phyloP scores from a whole-genome alignment of 2,329 filamentous ascomycete species.

The Botrytis aclada region DNA sequence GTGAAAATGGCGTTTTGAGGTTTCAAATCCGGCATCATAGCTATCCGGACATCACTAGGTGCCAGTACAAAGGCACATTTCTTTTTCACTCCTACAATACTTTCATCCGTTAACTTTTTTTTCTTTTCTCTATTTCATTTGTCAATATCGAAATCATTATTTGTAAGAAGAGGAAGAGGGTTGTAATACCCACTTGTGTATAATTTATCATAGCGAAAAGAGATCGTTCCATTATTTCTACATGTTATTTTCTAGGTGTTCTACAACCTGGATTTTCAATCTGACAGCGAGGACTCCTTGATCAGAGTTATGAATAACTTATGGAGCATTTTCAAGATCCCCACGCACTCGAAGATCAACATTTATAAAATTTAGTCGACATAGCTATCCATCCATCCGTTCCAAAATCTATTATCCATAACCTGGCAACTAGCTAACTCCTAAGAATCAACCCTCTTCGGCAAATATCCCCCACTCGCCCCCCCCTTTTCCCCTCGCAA shows the following conservation, averaged over 20 bases:
- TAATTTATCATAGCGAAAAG: not conserved
- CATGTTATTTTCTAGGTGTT: too few species aligned
- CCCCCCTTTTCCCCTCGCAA: not conserved
- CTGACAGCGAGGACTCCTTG: not conserved
- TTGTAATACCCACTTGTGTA: not conserved
- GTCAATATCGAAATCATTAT: not conserved
- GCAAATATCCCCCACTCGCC: not conserved
- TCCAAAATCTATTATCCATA: not conserved
- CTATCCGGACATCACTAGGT: not conserved
- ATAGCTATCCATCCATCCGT: too few species aligned
- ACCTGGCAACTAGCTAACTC: not conserved
- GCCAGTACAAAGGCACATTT: not conserved
- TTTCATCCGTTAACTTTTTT: not conserved
- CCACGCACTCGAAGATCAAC: not conserved
- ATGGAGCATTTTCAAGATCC: not conserved
- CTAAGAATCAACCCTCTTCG: not conserved
- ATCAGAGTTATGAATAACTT: not conserved
- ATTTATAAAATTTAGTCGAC: not conserved
- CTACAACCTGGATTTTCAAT: not conserved
- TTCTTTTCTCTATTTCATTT: not conserved
- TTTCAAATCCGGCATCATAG: not conserved
- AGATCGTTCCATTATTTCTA: not conserved
- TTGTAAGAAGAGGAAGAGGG: not conserved
- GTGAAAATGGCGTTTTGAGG: constrained; percentile 1
- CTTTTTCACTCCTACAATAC: not conserved